Evolutionary conservation across 2,329 filamentous ascomycete species (phyloP).

Genomic region (Aspergillus quadrilineatus): DNA sequence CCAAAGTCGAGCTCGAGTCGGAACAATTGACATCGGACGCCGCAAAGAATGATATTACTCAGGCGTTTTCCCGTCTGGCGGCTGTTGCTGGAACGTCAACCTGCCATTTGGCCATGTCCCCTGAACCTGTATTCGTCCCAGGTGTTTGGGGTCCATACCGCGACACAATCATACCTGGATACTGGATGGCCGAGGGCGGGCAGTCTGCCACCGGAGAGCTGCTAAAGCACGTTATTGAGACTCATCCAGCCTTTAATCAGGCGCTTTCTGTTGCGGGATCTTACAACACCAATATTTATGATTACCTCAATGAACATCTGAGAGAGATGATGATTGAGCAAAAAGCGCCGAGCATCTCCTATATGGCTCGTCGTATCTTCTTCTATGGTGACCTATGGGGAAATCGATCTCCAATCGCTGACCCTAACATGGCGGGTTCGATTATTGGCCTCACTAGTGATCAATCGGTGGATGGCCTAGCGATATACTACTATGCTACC

Average conservation of each 20-base stretch:
- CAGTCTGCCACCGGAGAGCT: constrained; percentile 96
- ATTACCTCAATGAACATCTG: constrained; percentile 88
- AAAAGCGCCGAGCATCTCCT: constrained; percentile 74
- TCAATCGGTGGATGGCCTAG: constrained; percentile 81
- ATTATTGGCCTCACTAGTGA: constrained; percentile 85
- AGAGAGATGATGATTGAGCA: constrained; percentile 69
- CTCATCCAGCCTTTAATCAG: constrained; percentile 84
- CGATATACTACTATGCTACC: constrained; percentile 89
- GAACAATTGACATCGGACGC: constrained; percentile 66
- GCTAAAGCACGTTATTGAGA: constrained; percentile 90
- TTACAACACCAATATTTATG: constrained; percentile 86
- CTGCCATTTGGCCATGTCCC: constrained; percentile 94
- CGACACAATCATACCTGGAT: constrained; percentile 85
- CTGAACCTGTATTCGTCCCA: constrained; percentile 85
- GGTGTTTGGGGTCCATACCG: constrained; percentile 98
- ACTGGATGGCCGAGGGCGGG: constrained; percentile 96
- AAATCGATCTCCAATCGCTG: constrained; percentile 90
- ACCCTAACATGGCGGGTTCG: constrained; percentile 87
- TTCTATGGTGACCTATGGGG: constrained; percentile 98
- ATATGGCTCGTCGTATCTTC: constrained; percentile 91
- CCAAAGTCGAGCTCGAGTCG: constrained; percentile 75
- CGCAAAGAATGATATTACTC: constrained; percentile 79
- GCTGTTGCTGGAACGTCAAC: constrained; percentile 96
- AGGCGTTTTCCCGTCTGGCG: constrained; percentile 89
- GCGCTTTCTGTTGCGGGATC: constrained; percentile 76